Conservation (phyloP, 495 filamentous ascomycete genomes). For the Talaromyces nanjingensis region DNA sequence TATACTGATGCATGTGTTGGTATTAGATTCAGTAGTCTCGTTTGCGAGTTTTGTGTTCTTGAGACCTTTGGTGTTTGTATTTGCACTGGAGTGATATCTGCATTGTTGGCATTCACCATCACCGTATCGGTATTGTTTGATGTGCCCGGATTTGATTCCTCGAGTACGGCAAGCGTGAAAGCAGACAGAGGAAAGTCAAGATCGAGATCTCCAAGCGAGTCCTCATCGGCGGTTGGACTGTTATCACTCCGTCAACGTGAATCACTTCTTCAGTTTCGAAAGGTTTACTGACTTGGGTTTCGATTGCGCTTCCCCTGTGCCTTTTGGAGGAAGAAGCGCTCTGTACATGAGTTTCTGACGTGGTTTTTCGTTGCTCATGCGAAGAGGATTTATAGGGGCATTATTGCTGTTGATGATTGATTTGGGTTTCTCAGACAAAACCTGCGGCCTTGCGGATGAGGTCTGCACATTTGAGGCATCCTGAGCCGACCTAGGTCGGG, state of each 20-base stretch:
- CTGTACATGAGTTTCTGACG: constrained; percentile 44
- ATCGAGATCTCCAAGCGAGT: background rate
- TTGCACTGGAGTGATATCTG: background rate
- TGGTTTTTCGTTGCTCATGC: constrained; percentile 29
- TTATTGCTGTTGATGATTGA: background rate
- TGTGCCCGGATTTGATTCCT: constrained; percentile 20
- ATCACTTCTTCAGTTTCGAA: constrained; percentile 9
- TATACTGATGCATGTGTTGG: constrained; percentile 6
- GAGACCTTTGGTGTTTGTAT: background rate
- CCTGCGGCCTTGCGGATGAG: background rate
- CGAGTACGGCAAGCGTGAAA: constrained; percentile 25
- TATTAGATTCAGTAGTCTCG: constrained; percentile 13
- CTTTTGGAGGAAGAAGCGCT: constrained; percentile 26
- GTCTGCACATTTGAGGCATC: background rate
- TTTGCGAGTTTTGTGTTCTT: constrained; percentile 11
- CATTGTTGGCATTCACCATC: background rate
- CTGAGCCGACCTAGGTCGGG: background rate
- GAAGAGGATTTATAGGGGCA: constrained; percentile 20
- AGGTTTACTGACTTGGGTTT: constrained; percentile 29
- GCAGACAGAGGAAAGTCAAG: constrained; percentile 23
- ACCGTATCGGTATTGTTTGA: background rate
- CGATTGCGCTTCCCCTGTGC: constrained; percentile 2
- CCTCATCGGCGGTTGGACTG: background rate
- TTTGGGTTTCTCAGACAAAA: constrained; percentile 5
- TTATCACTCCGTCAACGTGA: constrained; percentile 6